Base-by-base conservation (phyloP, 257 asterid species). In the Salvia hispanica region DNA sequence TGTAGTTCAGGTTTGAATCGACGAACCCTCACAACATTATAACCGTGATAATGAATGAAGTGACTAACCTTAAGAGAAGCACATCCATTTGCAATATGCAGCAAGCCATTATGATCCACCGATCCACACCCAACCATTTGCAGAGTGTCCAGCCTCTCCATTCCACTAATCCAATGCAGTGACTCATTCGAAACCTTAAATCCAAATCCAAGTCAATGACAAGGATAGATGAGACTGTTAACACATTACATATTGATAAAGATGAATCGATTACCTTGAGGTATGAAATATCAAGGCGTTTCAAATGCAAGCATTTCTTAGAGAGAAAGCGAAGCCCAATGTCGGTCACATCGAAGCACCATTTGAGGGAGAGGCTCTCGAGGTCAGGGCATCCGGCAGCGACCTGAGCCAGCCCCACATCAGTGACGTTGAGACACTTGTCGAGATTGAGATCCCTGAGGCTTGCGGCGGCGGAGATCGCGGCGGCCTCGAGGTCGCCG, bases 401-500 rank as follows among this genome's bases (percentile, higher is more conserved):
- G 1, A 88, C 68, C 36, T 83, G 77, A 5, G 86, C 96, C 81
- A 88, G 77, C 67, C 96, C 91, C 10, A 82, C 86, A 61, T 88
- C 96, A 47, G 84, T 76, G 13, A 88, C 31, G 33, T 77, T 64
- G 74, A 82, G 62, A 6, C 96, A 88, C 78, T 77, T 84, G 72
- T 84, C 91, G 64, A 86, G 34, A 44, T 58, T 81, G 48, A 86
- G 64, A 31, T 82, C 88, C 80, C 45, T 84, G 83, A 88, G 69
- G 70, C 54, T 66, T 45, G 40, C 73, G 16, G 79, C 80, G 47
- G 58, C 21, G 28, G 93, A 79, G 13, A 86, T 55, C 52, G 88
- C 89, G 45, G 88, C 82, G 28, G 88, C 94, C 76, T 88, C 96
- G 52, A 76, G 76, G 70, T 88, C 96, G 0, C 94, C 96, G 65